These are phyloP conservation scores for Corymbia citriodora DNA, from an alignment of 441 rosid genomes.

Conservation along the genomic window DNA sequence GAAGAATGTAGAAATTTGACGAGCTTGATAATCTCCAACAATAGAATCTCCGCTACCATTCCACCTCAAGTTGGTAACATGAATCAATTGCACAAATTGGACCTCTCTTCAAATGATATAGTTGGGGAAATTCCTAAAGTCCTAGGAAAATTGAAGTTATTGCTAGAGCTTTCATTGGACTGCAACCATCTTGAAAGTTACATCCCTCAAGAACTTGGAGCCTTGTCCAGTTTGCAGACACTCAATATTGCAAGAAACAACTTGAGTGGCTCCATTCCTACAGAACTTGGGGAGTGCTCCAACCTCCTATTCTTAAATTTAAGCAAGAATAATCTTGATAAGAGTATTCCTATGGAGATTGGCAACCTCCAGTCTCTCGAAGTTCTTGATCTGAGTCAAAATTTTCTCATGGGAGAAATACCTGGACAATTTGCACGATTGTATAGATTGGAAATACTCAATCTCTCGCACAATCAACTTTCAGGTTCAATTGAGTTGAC, in stretches of 20 bases:
- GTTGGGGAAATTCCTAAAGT: conserved; percentile 25
- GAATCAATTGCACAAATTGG: neutral
- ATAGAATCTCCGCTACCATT: neutral
- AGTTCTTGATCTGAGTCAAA: conserved; percentile 12
- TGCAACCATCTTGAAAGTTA: conserved; percentile 17
- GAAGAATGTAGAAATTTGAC: neutral
- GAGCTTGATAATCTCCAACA: neutral
- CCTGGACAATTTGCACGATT: conserved; percentile 1
- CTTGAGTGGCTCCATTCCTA: conserved; percentile 6
- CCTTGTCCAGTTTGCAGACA: neutral
- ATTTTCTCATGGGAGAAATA: conserved; percentile 8
- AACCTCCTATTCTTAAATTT: conserved; percentile 14
- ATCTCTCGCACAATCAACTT: conserved; percentile 29
- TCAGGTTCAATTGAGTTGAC: conserved; percentile 8
- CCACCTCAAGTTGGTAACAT: neutral
- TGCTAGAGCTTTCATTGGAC: neutral
- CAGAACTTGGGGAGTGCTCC: neutral
- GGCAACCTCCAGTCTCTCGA: conserved; percentile 1
- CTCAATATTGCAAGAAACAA: conserved; percentile 18
- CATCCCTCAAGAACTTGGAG: conserved; percentile 15
- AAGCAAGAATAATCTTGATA: conserved; percentile 16
- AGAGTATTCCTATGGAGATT: conserved; percentile 5
- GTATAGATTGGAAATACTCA: conserved; percentile 5
- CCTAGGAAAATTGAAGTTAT: conserved; percentile 1
- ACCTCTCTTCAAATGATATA: conserved; percentile 29